Base-by-base conservation (phyloP, 1,284 basidiomycete genomes). In the Mrakiaceae sp. region DNA sequence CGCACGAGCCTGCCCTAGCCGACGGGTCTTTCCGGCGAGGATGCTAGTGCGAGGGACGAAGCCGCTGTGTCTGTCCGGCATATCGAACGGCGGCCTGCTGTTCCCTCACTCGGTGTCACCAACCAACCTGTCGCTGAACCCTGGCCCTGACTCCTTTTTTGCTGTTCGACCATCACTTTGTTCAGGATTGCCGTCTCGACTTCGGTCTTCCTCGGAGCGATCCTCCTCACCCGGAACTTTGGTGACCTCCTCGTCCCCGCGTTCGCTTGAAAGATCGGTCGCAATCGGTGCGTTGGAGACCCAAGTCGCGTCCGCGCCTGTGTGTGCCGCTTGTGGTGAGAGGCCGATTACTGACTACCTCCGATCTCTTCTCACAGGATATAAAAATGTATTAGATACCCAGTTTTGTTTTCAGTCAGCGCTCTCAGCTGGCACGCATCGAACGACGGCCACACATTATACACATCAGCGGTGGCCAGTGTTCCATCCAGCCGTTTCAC, bases 151-250 rank as follows among this genome's bases (percentile, higher is more conserved):
- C 51, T 14, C 42, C 43, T 12, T 16, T 12, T 11, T n/a, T 7
- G 10, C 44, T 47, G 39, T 43, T 27, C 27, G 27, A 27, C 27
- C 27, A 27, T 27, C 10, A 4, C 10, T 27, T 16, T 11, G 10
- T 9, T 5, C 27, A 66, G 64, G 40, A 66, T 66, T 50, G 64
- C 64, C 40, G 64, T 66, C 44, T 66, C 64, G 27, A 62, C 64
- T 14, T 54, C 64, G 52, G 47, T 60, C 60, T 66, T 66, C 47
- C 60, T 54, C 42, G 64, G 53, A 11, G 64, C 64, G 42, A 66
- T 66, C 52, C 58, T 66, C 56, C 47, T 62, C 46, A 60, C 64
- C 48, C 64, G 64, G 39, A 66, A 42, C 48, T 66, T 66, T 16
- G 64, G 64, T 44, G 64, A 66, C 42, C 53, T 54, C 60, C 50